These are phyloP conservation scores for Aspergillus quadrilineatus DNA, from an alignment of 2,329 filamentous ascomycete species.

Conservation along the genomic window DNA sequence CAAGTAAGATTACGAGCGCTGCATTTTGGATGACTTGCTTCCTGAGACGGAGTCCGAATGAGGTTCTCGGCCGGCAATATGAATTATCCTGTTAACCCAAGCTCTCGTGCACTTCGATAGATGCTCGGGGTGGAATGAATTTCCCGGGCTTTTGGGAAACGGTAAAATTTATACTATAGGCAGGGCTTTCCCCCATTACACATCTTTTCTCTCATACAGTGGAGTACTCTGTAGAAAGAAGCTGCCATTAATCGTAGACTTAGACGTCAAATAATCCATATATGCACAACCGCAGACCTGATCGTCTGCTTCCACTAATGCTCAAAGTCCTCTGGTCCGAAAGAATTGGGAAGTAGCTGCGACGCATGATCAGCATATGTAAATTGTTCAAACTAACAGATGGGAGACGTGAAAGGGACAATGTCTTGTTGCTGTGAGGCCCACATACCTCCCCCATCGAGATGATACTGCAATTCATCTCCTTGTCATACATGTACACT, in stretches of 20 bases:
- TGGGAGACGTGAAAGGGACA: not conserved
- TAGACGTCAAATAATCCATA: too few species aligned
- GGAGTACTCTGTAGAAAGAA: too few species aligned
- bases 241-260: too few species aligned
- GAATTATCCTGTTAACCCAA: not conserved
- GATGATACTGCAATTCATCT: conserved; percentile 58
- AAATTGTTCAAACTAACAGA: not conserved
- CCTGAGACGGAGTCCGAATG: not conserved
- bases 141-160: too few species aligned
- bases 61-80: not conserved
- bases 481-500: conserved; percentile 88
- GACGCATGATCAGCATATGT: conserved; percentile 4
- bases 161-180: too few species aligned
- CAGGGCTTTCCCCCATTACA: too few species aligned
- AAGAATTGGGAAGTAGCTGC: conserved; percentile 67
- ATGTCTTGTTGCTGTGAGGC: too few species aligned
- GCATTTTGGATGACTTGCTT: conserved; percentile 2
- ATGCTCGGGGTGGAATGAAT: not conserved
- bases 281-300: too few species aligned
- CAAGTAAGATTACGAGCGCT: conserved; percentile 1
- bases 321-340: conserved; percentile 62
- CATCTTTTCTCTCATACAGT: too few species aligned
- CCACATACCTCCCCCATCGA: conserved; percentile 41
- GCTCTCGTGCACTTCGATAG: not conserved
- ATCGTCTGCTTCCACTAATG: not conserved